A percentile compares a stretch with the other conserved stretches of the same genome.
Evolutionary conservation across 2,329 filamentous ascomycete species (phyloP).

Genomic region (Colletotrichum tabaci): DNA sequence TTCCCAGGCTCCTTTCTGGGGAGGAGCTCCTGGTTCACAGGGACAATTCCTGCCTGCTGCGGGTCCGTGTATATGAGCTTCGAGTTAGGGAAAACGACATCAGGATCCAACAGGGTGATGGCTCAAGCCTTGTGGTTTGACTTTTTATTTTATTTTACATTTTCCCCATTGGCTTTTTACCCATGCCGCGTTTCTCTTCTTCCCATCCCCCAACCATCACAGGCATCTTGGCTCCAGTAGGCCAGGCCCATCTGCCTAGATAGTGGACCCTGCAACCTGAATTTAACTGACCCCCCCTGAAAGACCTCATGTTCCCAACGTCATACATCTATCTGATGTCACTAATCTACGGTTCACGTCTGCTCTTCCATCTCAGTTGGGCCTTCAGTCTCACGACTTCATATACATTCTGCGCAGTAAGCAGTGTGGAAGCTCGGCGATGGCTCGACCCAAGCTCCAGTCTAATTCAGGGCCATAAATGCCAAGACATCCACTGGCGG

Average conservation of each 20-base stretch:
- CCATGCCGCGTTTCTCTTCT: background rate
- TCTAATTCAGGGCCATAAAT: too few relatives aligned
- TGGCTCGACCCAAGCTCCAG: too few relatives aligned
- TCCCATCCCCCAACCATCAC: background rate
- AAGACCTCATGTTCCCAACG: background rate
- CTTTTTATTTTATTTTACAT: too few relatives aligned
- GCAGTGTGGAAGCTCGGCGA: too few relatives aligned
- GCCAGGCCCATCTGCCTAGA: constrained; percentile 1
- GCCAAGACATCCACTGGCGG: too few relatives aligned
- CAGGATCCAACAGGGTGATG: background rate
- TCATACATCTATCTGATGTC: background rate
- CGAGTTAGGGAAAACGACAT: background rate
- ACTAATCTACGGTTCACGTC: background rate
- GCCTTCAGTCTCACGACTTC: background rate
- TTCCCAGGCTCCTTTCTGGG: background rate
- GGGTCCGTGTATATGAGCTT: background rate
- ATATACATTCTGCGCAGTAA: too few relatives aligned
- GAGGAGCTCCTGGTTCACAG: background rate
- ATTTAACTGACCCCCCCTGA: background rate
- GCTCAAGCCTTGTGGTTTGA: background rate
- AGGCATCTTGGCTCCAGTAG: background rate
- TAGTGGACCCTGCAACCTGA: background rate
- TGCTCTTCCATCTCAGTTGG: background rate
- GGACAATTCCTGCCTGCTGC: constrained; percentile 6
- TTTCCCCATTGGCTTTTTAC: too few relatives aligned